Evolutionary conservation across 2,329 filamentous ascomycete genomes (phyloP).

Genomic region (Trichoderma brevicompactum): DNA sequence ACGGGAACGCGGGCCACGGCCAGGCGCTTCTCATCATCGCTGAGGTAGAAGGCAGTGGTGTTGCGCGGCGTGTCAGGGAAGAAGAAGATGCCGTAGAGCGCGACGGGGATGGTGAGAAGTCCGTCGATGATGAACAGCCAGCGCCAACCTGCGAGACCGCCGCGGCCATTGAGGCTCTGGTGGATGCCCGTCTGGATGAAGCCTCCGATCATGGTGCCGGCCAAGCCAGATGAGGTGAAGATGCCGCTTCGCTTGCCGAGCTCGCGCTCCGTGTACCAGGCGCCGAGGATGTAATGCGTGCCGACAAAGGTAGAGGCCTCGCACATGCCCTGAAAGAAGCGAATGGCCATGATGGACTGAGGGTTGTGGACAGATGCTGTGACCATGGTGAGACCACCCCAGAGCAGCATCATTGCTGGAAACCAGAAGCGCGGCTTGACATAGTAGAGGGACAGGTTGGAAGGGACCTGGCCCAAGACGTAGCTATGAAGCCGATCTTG

Average conservation of each 20-base stretch:
- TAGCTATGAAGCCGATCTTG: slow-evolving; percentile 37
- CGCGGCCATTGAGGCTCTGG: slow-evolving; percentile 45
- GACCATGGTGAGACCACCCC: slow-evolving; percentile 66
- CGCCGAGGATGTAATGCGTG: slow-evolving; percentile 50
- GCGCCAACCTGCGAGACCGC: slow-evolving; percentile 66
- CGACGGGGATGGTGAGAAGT: slow-evolving; percentile 47
- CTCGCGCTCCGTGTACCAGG: slow-evolving; percentile 65
- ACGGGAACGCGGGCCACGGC: slow-evolving; percentile 49
- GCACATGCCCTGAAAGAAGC: slow-evolving; percentile 46
- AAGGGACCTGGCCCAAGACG: slow-evolving; percentile 63
- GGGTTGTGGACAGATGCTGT: slow-evolving; percentile 47
- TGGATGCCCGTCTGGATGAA: slow-evolving; percentile 68
- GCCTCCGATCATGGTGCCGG: slow-evolving; percentile 57
- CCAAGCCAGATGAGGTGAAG: slow-evolving; percentile 64
- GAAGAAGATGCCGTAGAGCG: slow-evolving; percentile 42
- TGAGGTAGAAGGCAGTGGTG: slow-evolving; percentile 49
- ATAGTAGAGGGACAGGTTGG: slow-evolving; percentile 66
- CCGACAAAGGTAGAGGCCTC: slow-evolving; percentile 49
- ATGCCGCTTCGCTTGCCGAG: slow-evolving; percentile 66
- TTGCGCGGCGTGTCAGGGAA: slow-evolving; percentile 53
- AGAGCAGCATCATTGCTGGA: slow-evolving; percentile 65
- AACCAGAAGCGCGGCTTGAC: slow-evolving; percentile 67
- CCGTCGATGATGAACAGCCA: slow-evolving; percentile 76
- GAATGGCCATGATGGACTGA: slow-evolving; percentile 46
- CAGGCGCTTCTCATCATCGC: slow-evolving; percentile 50